These are phyloP conservation scores for Claviceps purpurea DNA, from an alignment of 2,329 filamentous ascomycete genomes.

Conservation along the genomic window DNA sequence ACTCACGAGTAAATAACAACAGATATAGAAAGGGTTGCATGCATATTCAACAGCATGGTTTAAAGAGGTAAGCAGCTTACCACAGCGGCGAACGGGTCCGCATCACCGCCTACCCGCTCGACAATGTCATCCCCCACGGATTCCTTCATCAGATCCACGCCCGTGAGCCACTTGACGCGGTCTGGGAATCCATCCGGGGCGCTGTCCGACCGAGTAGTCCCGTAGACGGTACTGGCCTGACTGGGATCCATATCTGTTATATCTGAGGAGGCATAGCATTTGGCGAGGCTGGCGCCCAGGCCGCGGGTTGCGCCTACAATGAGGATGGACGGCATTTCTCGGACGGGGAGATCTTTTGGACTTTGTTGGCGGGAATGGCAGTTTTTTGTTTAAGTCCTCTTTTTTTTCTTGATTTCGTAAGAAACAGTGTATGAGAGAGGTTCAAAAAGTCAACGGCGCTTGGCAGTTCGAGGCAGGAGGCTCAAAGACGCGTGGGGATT, in stretches of 20 bases:
- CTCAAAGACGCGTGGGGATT: too few relatives aligned
- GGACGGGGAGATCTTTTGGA: too few relatives aligned
- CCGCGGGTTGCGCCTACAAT: slow-evolving; percentile 57
- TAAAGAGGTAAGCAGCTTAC: background rate
- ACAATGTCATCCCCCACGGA: slow-evolving; percentile 34
- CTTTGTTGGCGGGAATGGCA: too few relatives aligned
- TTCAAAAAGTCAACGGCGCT: too few relatives aligned
- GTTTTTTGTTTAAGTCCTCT: too few relatives aligned
- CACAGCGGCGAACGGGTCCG: background rate
- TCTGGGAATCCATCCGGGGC: slow-evolving; percentile 28
- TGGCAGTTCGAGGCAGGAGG: too few relatives aligned
- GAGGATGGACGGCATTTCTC: slow-evolving; percentile 35
- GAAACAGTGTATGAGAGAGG: too few relatives aligned
- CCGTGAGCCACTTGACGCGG: slow-evolving; percentile 41
- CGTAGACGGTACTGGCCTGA: slow-evolving; percentile 35
- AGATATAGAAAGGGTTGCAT: too few relatives aligned
- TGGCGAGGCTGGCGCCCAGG: slow-evolving; percentile 47
- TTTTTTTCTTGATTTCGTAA: too few relatives aligned
- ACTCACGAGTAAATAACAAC: too few relatives aligned
- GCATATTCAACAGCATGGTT: too few relatives aligned
- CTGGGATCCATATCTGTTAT: slow-evolving; percentile 11
- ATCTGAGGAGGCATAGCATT: slow-evolving; percentile 38
- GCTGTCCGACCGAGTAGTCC: slow-evolving; percentile 38
- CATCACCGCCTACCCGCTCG: slow-evolving; percentile 22
- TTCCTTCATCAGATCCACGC: slow-evolving; percentile 40